Percentiles rank a stretch among this genome's conserved stretches.
phyloP scores from a whole-genome alignment of 768 basidiomycete species.

The Lactarius sp. region DNA sequence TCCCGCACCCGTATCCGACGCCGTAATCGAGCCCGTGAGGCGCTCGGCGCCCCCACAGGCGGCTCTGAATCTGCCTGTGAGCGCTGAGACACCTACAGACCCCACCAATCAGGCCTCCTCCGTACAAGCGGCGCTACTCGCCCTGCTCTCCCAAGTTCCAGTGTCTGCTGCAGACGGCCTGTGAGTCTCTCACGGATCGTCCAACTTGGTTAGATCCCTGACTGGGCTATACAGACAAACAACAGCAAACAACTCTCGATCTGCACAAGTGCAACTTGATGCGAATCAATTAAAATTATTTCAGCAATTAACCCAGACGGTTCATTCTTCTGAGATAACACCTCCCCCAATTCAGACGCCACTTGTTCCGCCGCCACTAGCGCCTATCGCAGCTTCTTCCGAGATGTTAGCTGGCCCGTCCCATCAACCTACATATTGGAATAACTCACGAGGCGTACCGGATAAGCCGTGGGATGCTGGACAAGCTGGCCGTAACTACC shows the following conservation, averaged over 20 bases:
- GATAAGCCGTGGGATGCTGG: slow-evolving; percentile 48
- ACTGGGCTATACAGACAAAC: slow-evolving; percentile 46
- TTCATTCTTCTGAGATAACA: slow-evolving; percentile 32
- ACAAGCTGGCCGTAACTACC: slow-evolving; percentile 55
- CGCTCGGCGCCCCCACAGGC: slow-evolving; percentile 22
- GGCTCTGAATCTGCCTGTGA: slow-evolving; percentile 22
- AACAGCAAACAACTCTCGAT: slow-evolving; percentile 46
- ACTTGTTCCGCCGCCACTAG: slow-evolving; percentile 26
- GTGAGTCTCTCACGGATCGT: slow-evolving; percentile 35
- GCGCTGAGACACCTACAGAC: slow-evolving; percentile 32
- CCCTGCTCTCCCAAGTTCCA: slow-evolving; percentile 56
- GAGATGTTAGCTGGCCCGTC: slow-evolving; percentile 14
- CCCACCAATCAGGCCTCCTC: slow-evolving; percentile 30
- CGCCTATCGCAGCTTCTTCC: slow-evolving; percentile 6
- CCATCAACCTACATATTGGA: slow-evolving; percentile 9
- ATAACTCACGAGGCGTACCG: slow-evolving; percentile 26
- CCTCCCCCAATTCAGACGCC: neutral
- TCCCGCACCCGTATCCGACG: slow-evolving; percentile 24
- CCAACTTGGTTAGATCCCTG: slow-evolving; percentile 3
- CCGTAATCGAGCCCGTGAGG: slow-evolving; percentile 23
- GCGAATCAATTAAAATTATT: slow-evolving; percentile 62
- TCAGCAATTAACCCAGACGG: slow-evolving; percentile 69
- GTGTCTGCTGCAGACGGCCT: slow-evolving; percentile 30
- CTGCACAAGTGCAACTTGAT: slow-evolving; percentile 39
- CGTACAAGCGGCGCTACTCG: slow-evolving; percentile 62